Base-by-base conservation (phyloP, 2,329 filamentous ascomycete species). In the Arthroderma uncinatum region DNA sequence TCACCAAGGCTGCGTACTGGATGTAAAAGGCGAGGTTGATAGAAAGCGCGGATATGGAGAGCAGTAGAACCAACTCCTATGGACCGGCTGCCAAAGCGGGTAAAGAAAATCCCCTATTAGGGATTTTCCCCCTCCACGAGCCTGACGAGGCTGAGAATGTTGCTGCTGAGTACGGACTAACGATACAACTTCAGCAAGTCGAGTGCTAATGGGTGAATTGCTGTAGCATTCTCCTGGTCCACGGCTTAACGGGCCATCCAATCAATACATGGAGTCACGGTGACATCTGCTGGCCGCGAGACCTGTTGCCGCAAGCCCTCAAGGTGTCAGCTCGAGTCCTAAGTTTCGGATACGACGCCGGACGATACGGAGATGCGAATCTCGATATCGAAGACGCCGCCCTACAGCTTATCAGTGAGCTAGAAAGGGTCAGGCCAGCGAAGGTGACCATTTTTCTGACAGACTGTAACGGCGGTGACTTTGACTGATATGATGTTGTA, bases 271-370 rank as follows among this genome's bases (percentile, higher is more conserved):
- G 54, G 54, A 56, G 54, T n/a, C 9, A 19, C 8, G 40, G 36
- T 23, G 40, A 34, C 16, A n/a, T 56, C 28, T 56, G 54, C 19
- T 56, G 54, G 54, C 54, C 54, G 19, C 39, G 54, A 34, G 54
- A 56, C 19, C 23, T 56, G 16, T 34, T 56, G 14, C 54, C 39
- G 1, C 28, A 19, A 34, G 39, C 39, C 10, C 40, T 56, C 33
- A 12, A 10, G 21, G 10, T 19, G 8, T 16, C 19, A 21, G 40
- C 28, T 21, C 54, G 54, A 21, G 21, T 50, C 25, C 28, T 56
- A n/a, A 47, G 40, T 19, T 56, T 56, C 23, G 54, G 54, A 25
- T 56, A 47, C 19, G 28, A 56, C 25, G 28, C 40, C 8, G 40
- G 39, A 21, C 42, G 40, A 34, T 48, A 34, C 25, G 28, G 23